Base-by-base conservation (phyloP, 768 basidiomycete species). In the Mrakia hoshinonis region DNA sequence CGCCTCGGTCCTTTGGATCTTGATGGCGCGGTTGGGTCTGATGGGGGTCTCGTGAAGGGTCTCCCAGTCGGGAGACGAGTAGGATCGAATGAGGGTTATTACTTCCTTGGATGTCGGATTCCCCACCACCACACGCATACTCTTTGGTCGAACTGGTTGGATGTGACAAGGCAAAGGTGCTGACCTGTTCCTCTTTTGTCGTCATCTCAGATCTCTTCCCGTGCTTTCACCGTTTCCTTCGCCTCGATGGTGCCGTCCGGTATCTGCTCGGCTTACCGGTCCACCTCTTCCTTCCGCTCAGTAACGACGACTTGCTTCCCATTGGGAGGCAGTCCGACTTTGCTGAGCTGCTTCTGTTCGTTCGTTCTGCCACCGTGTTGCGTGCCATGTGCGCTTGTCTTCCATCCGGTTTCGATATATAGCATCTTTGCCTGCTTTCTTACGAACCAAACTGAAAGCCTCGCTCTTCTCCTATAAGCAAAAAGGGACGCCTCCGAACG, bases 1-100 rank as follows among this genome's bases (percentile, higher is more conserved):
- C 67, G 67, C 67, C 67, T 68, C 67, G 54, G 67, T 68, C 39
- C 24, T n/a, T 24, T 43, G 0, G 38, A 46, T 47, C 54, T 68
- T 60, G 67, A 68, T 34, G 67, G 67, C 67, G 67, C 67, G 67
- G 54, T 39, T 46, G 67, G 43, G 67, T 68, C 29, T 38, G 58
- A 61, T 61, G 58, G 58, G 58, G 36, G 58, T 61, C 36, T 36
- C 36, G 58, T 61, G 1, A 36, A 61, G 58, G 58, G 58, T 39
- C 58, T 31, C 36, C 36, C 58, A 61, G 58, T 61, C 36, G 31
- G 34, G 58, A 39, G 58, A 61, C 58, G 58, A 36, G 36, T 61
- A 39, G 58, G 58, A 61, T 34, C n/a, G 58, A 61, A 61, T 61
- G 58, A 61, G 58, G 58, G 58, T 61, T 36, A 29, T 34, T 61